Evolutionary conservation across 108 stramenopile genomes (phyloP).

Genomic region (Seminavis robusta): DNA sequence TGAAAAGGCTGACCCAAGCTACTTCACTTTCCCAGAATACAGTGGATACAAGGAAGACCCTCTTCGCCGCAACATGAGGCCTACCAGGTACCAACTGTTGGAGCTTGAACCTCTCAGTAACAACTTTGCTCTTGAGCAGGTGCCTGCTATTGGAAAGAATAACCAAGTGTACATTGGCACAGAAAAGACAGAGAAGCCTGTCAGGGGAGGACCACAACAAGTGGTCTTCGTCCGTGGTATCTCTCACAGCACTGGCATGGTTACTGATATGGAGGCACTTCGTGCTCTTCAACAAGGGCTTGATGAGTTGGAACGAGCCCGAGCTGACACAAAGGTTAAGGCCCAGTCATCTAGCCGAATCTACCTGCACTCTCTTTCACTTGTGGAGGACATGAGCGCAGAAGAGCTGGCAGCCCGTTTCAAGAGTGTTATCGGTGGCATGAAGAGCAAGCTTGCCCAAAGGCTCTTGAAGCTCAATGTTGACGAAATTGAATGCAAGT

Average conservation of each 20-base stretch:
- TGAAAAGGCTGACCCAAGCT: slow-evolving; percentile 73
- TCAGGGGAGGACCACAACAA: slow-evolving; percentile 73
- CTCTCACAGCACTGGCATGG: slow-evolving; percentile 85
- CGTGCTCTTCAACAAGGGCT: slow-evolving; percentile 85
- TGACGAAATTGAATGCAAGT: slow-evolving; percentile 97
- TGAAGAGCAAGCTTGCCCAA: slow-evolving; percentile 81
- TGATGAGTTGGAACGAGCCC: slow-evolving; percentile 94
- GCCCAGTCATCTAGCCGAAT: slow-evolving; percentile 89
- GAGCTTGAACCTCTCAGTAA: slow-evolving; percentile 79
- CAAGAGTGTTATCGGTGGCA: slow-evolving; percentile 57
- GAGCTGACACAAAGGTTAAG: slow-evolving; percentile 87
- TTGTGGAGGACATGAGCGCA: slow-evolving; percentile 66
- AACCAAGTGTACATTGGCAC: slow-evolving; percentile 90
- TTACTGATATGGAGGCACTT: slow-evolving; percentile 57
- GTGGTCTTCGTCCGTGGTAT: slow-evolving; percentile 93
- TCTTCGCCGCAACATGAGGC: slow-evolving; percentile 93
- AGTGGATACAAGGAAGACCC: slow-evolving; percentile 85
- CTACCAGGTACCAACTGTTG: slow-evolving; percentile 93
- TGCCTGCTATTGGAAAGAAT: slow-evolving; percentile 89
- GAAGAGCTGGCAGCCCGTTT: slow-evolving; percentile 65
- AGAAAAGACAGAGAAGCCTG: slow-evolving; percentile 61
- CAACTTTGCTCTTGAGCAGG: slow-evolving; percentile 86
- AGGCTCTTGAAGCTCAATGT: slow-evolving; percentile 93
- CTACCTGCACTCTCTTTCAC: slow-evolving; percentile 90
- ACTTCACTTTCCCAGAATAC: slow-evolving; percentile 84